These are phyloP conservation scores for Colletotrichum destructivum DNA, from an alignment of 2,329 filamentous ascomycete species.

Conservation along the genomic window DNA sequence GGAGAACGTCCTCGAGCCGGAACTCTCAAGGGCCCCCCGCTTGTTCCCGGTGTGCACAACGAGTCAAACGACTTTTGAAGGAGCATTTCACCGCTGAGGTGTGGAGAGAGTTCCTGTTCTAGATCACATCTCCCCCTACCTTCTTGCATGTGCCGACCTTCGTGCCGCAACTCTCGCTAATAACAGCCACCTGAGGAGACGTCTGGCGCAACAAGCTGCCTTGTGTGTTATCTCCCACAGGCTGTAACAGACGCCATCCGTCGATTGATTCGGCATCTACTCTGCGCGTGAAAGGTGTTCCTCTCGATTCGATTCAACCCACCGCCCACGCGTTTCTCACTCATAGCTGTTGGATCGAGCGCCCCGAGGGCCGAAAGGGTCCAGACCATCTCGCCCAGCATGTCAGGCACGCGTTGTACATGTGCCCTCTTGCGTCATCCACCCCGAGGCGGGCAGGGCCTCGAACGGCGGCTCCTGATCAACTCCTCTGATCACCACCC, in stretches of 20 bases:
- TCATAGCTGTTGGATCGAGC: slow-evolving; percentile 5
- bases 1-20: slow-evolving; percentile 22
- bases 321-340: not conserved
- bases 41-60: slow-evolving; percentile 23
- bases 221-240: slow-evolving; percentile 11
- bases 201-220: slow-evolving; percentile 1
- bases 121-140: slow-evolving; percentile 1
- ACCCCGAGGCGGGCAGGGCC: slow-evolving; percentile 2
- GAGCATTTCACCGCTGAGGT: slow-evolving; percentile 11
- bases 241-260: slow-evolving; percentile 1
- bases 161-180: slow-evolving; percentile 1
- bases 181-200: not conserved
- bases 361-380: slow-evolving; percentile 11
- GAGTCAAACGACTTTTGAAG: slow-evolving; percentile 9
- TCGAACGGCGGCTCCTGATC: slow-evolving; percentile 29
- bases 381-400: slow-evolving; percentile 20
- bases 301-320: not conserved
- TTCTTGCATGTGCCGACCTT: slow-evolving; percentile 20
- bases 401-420: slow-evolving; percentile 26
- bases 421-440: slow-evolving; percentile 25
- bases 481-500: not conserved
- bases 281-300: not conserved
- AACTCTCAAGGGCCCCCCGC: slow-evolving; percentile 14
- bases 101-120: slow-evolving; percentile 20
- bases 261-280: not conserved